Conservation (phyloP, 1,284 basidiomycete species). For the Melampsora occidentalis region DNA sequence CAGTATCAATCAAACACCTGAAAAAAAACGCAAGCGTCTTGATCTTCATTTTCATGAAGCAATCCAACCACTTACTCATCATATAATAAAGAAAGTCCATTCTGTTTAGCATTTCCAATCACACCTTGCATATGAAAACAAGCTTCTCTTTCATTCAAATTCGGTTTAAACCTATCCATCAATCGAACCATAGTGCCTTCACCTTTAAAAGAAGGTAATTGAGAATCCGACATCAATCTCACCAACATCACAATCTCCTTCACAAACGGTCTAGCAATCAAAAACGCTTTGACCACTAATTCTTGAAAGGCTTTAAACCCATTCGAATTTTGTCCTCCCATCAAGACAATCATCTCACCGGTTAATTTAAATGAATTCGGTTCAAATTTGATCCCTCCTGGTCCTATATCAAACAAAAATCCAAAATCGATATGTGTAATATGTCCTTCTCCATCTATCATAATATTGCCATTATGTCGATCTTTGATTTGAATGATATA, state of each 20-base stretch:
- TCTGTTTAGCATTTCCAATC: constrained; percentile 90
- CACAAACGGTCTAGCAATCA: constrained; percentile 85
- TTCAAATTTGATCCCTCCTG: constrained; percentile 90
- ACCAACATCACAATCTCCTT: constrained; percentile 84
- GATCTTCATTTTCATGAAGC: background rate
- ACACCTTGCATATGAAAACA: constrained; percentile 86
- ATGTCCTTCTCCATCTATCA: constrained; percentile 96
- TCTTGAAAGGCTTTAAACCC: constrained; percentile 92
- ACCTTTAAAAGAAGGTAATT: constrained; percentile 93
- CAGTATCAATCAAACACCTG: background rate
- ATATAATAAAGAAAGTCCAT: constrained; percentile 83
- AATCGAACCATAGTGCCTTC: constrained; percentile 83
- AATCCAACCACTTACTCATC: constrained; percentile 65
- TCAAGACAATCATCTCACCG: constrained; percentile 94
- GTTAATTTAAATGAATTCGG: constrained; percentile 96
- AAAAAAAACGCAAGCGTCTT: background rate
- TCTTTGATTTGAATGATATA: constrained; percentile 98
- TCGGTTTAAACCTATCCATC: constrained; percentile 78
- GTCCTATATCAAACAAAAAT: constrained; percentile 93
- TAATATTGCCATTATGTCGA: constrained; percentile 96
- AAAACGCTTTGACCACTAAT: constrained; percentile 91
- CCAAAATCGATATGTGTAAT: constrained; percentile 97
- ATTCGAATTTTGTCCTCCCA: constrained; percentile 90
- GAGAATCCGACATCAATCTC: constrained; percentile 90
- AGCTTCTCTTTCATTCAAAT: constrained; percentile 81